A percentile compares a stretch with the other conserved stretches of the same genome.
These are phyloP conservation scores for Ustilago hordei DNA, from an alignment of 1,284 basidiomycete species.

Conservation along the genomic window DNA sequence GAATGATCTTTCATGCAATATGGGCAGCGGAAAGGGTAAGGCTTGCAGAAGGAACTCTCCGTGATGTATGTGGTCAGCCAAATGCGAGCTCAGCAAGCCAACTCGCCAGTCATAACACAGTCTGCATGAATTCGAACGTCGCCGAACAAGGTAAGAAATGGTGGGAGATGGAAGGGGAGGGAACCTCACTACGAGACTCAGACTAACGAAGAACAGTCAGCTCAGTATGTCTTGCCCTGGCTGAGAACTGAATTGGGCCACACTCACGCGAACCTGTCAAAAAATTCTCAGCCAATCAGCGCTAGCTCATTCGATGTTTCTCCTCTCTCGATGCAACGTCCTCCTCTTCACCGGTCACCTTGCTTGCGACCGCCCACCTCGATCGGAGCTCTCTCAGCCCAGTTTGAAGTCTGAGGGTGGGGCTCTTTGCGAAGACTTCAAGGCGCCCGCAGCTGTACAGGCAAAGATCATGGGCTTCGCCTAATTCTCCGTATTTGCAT, in stretches of 20 bases:
- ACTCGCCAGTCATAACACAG: neutral
- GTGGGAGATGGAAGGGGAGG: too few relatives aligned
- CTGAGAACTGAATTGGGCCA: neutral
- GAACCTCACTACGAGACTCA: too few relatives aligned
- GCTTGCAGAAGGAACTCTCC: conserved; percentile 10
- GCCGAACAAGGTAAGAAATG: neutral
- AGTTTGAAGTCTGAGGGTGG: neutral
- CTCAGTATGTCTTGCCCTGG: too few relatives aligned
- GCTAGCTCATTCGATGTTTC: neutral
- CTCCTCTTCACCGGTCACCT: conserved; percentile 6
- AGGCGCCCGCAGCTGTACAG: conserved; percentile 8
- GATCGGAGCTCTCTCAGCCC: neutral
- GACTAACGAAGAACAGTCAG: too few relatives aligned
- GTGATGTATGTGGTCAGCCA: neutral
- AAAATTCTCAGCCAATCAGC: neutral
- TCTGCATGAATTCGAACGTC: neutral
- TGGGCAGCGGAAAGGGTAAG: conserved; percentile 5
- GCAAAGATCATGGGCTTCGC: neutral
- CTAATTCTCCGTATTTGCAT: neutral
- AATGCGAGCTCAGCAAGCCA: neutral
- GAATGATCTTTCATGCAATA: neutral
- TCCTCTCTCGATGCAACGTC: too few relatives aligned
- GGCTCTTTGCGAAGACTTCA: conserved; percentile 7
- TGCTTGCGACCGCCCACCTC: neutral
- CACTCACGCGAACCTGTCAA: neutral